Conservation (phyloP, 768 basidiomycete genomes). For the Exsudoporus frostii region DNA sequence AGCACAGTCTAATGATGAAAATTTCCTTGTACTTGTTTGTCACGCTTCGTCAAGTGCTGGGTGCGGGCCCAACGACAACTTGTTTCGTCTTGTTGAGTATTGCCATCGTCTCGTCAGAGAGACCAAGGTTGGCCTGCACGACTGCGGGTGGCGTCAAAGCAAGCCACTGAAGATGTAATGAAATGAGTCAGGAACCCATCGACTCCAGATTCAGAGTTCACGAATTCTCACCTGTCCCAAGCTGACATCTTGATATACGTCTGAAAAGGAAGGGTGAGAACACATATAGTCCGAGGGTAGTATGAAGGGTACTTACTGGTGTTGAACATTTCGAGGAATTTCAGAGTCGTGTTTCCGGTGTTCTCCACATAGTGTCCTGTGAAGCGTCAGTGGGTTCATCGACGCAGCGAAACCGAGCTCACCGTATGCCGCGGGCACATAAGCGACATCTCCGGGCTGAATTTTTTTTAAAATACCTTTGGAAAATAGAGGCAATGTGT, state of each 20-base stretch:
- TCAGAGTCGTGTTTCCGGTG: slow-evolving; percentile 46
- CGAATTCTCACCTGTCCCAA: slow-evolving; percentile 40
- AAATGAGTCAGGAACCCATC: not conserved
- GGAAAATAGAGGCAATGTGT: not conserved
- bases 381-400: not conserved
- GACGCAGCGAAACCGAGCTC: not conserved
- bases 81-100: slow-evolving; percentile 39
- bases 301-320: slow-evolving; percentile 26
- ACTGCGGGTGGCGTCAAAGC: slow-evolving; percentile 45
- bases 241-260: slow-evolving; percentile 35
- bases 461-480: not conserved
- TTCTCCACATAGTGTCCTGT: slow-evolving; percentile 55
- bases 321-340: slow-evolving; percentile 48
- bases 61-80: slow-evolving; percentile 32
- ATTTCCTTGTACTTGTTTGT: not conserved
- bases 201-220: not conserved
- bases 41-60: not conserved
- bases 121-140: slow-evolving; percentile 43
- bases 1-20: not conserved
- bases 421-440: slow-evolving; percentile 16
- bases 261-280: slow-evolving; percentile 4
- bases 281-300: not conserved
- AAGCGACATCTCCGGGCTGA: slow-evolving; percentile 23
- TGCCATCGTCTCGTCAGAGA: slow-evolving; percentile 37
- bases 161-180: slow-evolving; percentile 34